These are phyloP conservation scores for Coemansia sp. DNA, from an alignment of 192 early-diverging fungal species.

Conservation along the genomic window DNA sequence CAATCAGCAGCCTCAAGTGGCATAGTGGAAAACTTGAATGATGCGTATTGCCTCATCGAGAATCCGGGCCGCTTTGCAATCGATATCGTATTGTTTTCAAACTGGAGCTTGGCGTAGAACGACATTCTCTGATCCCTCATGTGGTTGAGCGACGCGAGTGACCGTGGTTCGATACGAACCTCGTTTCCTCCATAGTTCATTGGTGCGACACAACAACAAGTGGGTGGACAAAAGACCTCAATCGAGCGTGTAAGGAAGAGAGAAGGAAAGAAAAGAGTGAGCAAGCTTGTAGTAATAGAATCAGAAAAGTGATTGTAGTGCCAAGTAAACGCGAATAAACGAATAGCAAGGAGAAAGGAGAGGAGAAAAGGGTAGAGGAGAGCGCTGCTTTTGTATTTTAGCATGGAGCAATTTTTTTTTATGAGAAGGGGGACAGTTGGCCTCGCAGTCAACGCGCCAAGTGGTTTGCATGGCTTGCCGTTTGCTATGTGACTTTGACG, in stretches of 20 bases:
- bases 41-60: neutral
- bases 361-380: neutral
- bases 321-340: too few species aligned
- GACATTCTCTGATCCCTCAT: neutral
- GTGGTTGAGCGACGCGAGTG: neutral
- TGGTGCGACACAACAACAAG: neutral
- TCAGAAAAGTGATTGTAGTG: too few species aligned
- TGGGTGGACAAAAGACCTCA: too few species aligned
- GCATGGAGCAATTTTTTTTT: neutral
- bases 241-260: neutral
- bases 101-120: neutral
- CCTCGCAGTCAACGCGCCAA: neutral
- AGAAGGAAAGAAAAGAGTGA: neutral
- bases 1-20: neutral
- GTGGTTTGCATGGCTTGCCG: neutral
- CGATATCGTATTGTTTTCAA: neutral
- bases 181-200: neutral
- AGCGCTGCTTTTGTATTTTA: neutral
- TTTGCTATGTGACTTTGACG: neutral
- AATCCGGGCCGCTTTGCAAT: conserved; percentile 4
- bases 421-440: neutral
- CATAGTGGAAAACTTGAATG: neutral
- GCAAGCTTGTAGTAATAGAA: neutral
- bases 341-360: too few species aligned
- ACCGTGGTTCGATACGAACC: neutral